Conservation (phyloP, 139 green algal genomes). For the Haematococcus lacustris region DNA sequence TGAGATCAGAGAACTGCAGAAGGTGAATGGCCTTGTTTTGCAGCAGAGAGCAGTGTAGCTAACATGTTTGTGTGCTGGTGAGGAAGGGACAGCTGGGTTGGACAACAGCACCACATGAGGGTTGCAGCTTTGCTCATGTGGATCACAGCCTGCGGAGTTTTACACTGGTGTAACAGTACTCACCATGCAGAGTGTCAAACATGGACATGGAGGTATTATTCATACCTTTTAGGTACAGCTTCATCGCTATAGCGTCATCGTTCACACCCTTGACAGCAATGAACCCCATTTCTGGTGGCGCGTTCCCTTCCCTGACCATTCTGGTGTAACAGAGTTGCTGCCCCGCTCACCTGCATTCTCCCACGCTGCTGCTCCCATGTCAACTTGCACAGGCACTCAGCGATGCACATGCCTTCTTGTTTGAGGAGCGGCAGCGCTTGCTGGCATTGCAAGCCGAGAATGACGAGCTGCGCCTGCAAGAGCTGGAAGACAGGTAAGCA, state of each 20-base stretch:
- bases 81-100: too few species aligned
- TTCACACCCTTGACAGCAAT: background rate
- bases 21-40: constrained; percentile 51
- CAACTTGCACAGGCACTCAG: constrained; percentile 55
- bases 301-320: too few species aligned
- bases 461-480: constrained; percentile 70
- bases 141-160: too few species aligned
- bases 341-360: background rate
- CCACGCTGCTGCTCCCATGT: background rate
- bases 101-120: too few species aligned
- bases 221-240: background rate
- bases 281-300: too few species aligned
- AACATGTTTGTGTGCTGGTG: too few species aligned
- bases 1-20: constrained; percentile 77
- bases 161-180: too few species aligned
- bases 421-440: constrained; percentile 77
- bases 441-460: constrained; percentile 75
- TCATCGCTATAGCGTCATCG: background rate
- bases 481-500: constrained; percentile 66
- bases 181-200: background rate
- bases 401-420: constrained; percentile 75
- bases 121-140: too few species aligned
- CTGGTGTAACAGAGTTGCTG: background rate
- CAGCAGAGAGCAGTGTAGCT: too few species aligned
- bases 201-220: background rate